Evolutionary conservation across 306 rosid species (phyloP).

Genomic region (Sesbania bispinosa): DNA sequence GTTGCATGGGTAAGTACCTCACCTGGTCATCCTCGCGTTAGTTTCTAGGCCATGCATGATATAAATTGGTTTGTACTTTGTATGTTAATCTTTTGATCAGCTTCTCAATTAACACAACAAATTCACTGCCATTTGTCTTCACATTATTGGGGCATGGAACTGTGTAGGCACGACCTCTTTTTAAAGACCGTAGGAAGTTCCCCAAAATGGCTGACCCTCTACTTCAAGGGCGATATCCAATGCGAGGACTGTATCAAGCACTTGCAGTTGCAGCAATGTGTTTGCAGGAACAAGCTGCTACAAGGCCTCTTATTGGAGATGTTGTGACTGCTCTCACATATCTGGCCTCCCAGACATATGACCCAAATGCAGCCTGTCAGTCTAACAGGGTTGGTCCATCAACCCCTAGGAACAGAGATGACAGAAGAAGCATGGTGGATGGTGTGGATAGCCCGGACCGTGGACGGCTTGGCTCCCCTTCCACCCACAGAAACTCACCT

Average conservation of each 20-base stretch:
- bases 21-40: background rate
- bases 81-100: background rate
- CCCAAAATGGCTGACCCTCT: conserved; percentile 97
- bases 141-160: conserved; percentile 13
- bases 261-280: conserved; percentile 99
- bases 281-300: conserved; percentile 93
- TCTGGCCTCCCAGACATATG: conserved; percentile 87
- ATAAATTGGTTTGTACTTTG: background rate
- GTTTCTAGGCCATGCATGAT: background rate
- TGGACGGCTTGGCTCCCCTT: conserved; percentile 69
- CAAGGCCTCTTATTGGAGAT: conserved; percentile 92
- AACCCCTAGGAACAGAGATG: conserved; percentile 77
- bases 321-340: conserved; percentile 95
- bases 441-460: conserved; percentile 81
- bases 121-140: conserved; percentile 16
- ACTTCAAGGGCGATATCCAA: conserved; percentile 83
- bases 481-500: conserved; percentile 69
- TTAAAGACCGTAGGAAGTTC: conserved; percentile 86
- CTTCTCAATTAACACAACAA: conserved; percentile 9
- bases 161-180: conserved; percentile 84
- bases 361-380: conserved; percentile 57
- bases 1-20: conserved; percentile 84
- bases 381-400: conserved; percentile 70
- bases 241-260: conserved; percentile 95
- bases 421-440: conserved; percentile 61